Conservation (phyloP, 139 green algal genomes). For the Chlamydomonas applanata region DNA sequence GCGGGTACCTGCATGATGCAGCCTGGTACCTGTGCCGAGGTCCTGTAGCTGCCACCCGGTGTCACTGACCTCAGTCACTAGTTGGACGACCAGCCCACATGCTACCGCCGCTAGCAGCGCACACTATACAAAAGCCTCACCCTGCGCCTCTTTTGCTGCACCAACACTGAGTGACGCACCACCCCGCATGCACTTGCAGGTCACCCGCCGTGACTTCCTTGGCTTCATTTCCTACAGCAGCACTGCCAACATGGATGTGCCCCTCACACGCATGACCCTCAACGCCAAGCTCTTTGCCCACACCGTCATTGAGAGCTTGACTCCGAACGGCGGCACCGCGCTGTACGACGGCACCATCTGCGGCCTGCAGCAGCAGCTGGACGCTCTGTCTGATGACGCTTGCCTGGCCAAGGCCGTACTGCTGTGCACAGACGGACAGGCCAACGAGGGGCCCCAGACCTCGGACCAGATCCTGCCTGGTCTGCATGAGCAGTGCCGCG, state of each 20-base stretch:
- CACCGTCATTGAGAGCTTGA: slow-evolving; percentile 4
- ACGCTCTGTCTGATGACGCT: background rate
- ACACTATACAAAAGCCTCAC: too few species aligned
- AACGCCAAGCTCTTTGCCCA: slow-evolving; percentile 16
- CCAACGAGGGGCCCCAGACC: slow-evolving; percentile 21
- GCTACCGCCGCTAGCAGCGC: too few species aligned
- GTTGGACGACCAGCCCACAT: too few species aligned
- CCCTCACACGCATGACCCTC: slow-evolving; percentile 26
- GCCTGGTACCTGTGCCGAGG: too few species aligned
- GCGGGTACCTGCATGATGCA: too few species aligned
- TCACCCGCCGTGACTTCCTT: too few species aligned
- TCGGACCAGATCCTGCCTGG: background rate
- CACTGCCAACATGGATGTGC: slow-evolving; percentile 16
- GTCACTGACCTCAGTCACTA: too few species aligned
- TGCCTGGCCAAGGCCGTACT: slow-evolving; percentile 22
- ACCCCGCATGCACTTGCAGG: too few species aligned
- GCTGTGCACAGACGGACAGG: slow-evolving; percentile 46
- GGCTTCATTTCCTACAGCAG: too few species aligned
- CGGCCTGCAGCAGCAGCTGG: slow-evolving; percentile 26
- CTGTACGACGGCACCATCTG: slow-evolving; percentile 26
- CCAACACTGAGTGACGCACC: too few species aligned
- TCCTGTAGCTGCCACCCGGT: too few species aligned
- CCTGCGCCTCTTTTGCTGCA: too few species aligned
- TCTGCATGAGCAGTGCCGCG: slow-evolving; percentile 6
- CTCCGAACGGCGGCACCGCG: slow-evolving; percentile 20